These are phyloP conservation scores for Termitomyces sp. DNA, from an alignment of 768 basidiomycete genomes.

Conservation along the genomic window DNA sequence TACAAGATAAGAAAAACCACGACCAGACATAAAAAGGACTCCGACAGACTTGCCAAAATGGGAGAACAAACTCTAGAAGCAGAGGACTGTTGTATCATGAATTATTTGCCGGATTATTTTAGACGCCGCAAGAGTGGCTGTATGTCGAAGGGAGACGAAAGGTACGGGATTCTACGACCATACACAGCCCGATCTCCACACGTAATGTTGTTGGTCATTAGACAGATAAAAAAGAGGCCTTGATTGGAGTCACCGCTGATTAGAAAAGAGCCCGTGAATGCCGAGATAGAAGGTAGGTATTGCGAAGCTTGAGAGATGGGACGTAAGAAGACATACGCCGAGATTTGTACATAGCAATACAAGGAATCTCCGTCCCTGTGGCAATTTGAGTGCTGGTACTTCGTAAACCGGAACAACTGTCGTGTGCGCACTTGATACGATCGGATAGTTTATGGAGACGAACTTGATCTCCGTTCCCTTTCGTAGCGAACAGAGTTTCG, in stretches of 20 bases:
- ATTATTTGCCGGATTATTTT: not conserved
- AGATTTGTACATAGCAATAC: not conserved
- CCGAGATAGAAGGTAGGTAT: constrained; percentile 3
- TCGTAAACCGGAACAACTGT: not conserved
- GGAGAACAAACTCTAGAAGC: not conserved
- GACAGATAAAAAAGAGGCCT: not conserved
- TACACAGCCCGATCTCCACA: not conserved
- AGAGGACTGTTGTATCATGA: not conserved
- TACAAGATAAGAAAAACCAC: not conserved
- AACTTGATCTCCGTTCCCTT: not conserved
- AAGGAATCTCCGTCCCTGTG: not conserved
- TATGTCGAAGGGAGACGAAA: not conserved
- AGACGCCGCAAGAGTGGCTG: not conserved
- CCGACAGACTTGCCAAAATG: not conserved
- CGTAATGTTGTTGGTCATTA: constrained; percentile 1
- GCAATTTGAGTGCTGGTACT: not conserved
- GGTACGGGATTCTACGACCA: not conserved
- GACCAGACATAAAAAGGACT: not conserved
- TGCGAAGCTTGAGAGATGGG: not conserved
- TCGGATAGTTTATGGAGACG: not conserved
- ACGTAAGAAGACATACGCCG: constrained; percentile 6
- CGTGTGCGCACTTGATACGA: not conserved
- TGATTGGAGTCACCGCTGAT: constrained; percentile 5
- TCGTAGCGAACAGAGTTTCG: constrained; percentile 4
- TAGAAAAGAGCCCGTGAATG: constrained; percentile 11